Percentiles rank a stretch among this genome's conserved stretches.
Evolutionary conservation across 169 alveolate genomes (phyloP).

Genomic region (Prorocentrum cordatum): DNA sequence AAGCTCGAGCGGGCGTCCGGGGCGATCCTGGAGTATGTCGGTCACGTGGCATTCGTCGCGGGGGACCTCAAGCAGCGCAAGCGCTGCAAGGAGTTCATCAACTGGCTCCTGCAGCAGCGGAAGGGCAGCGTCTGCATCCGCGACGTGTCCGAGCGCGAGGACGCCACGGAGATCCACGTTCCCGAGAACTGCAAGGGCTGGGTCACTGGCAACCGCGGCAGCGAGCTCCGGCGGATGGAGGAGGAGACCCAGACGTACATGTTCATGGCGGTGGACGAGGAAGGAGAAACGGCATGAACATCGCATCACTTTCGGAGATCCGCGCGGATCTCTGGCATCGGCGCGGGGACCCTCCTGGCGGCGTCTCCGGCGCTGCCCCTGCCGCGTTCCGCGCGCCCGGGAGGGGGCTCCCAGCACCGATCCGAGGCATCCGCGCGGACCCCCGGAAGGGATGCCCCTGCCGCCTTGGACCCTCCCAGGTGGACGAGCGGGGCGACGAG

Average conservation of each 20-base stretch:
- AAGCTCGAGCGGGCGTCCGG: constrained; percentile 61
- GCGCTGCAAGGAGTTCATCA: constrained; percentile 36
- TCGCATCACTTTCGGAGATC: no score
- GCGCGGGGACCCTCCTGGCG: no score
- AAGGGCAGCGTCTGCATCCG: constrained; percentile 50
- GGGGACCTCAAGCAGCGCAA: constrained; percentile 34
- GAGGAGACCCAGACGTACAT: constrained; percentile 62
- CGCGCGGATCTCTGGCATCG: no score
- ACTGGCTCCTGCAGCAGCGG: constrained; percentile 67
- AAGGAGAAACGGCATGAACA: no score
- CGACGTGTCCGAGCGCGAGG: not conserved
- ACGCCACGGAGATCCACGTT: not conserved
- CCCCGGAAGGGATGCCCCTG: no score
- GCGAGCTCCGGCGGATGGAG: constrained; percentile 69
- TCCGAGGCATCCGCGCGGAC: no score
- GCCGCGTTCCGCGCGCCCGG: no score
- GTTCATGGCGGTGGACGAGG: constrained; percentile 71
- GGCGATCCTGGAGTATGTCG: constrained; percentile 63
- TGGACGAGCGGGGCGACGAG: constrained; percentile 62
- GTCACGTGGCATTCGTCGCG: constrained; percentile 55
- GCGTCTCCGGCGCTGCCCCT: no score
- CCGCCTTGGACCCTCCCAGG: no score
- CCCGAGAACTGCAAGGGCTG: constrained; percentile 10
- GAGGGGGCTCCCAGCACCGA: no score
- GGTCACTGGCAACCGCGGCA: constrained; percentile 69